A percentile compares a stretch with the other conserved stretches of the same genome.
phyloP scores from a whole-genome alignment of 1,284 basidiomycete species.

The Trichosporon sp. region DNA sequence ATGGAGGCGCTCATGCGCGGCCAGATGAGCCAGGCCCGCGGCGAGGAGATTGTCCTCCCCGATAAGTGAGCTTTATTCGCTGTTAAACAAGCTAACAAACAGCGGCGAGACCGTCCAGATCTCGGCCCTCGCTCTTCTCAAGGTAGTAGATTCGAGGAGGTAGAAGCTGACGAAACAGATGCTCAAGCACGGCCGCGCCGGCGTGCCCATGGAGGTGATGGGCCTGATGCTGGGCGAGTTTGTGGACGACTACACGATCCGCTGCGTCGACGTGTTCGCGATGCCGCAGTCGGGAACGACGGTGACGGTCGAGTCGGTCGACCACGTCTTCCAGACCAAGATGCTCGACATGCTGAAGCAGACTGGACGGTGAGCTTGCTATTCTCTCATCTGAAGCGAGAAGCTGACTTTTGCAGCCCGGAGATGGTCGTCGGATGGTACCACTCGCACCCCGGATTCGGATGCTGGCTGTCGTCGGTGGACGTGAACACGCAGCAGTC shows the following conservation, averaged over 20 bases:
- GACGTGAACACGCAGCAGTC: slow-evolving; percentile 99
- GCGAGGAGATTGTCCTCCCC: slow-evolving; percentile 43
- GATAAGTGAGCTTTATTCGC: slow-evolving; percentile 44
- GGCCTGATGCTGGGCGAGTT: slow-evolving; percentile 98
- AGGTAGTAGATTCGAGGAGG: slow-evolving; percentile 59
- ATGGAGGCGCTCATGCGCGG: slow-evolving; percentile 17
- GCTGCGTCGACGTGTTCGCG: slow-evolving; percentile 98
- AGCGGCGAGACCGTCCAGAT: slow-evolving; percentile 91
- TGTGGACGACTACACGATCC: slow-evolving; percentile 90
- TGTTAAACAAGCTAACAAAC: slow-evolving; percentile 8
- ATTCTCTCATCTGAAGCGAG: not conserved
- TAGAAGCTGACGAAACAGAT: slow-evolving; percentile 59
- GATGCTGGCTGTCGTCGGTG: slow-evolving; percentile 97
- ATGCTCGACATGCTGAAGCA: slow-evolving; percentile 99
- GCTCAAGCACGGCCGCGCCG: slow-evolving; percentile 98
- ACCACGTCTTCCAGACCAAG: slow-evolving; percentile 97
- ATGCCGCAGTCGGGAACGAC: slow-evolving; percentile 99
- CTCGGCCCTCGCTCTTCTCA: slow-evolving; percentile 84
- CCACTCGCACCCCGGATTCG: slow-evolving; percentile 99
- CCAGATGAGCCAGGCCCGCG: slow-evolving; percentile 12
- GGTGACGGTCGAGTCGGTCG: slow-evolving; percentile 97
- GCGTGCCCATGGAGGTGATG: slow-evolving; percentile 99
- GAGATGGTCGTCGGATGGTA: slow-evolving; percentile 99
- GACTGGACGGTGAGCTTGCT: slow-evolving; percentile 75
- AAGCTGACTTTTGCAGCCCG: slow-evolving; percentile 58